Percentiles rank a stretch among this genome's conserved stretches.
Evolutionary conservation across 257 asterid species (phyloP).

Genomic region (Mitragyna speciosa): DNA sequence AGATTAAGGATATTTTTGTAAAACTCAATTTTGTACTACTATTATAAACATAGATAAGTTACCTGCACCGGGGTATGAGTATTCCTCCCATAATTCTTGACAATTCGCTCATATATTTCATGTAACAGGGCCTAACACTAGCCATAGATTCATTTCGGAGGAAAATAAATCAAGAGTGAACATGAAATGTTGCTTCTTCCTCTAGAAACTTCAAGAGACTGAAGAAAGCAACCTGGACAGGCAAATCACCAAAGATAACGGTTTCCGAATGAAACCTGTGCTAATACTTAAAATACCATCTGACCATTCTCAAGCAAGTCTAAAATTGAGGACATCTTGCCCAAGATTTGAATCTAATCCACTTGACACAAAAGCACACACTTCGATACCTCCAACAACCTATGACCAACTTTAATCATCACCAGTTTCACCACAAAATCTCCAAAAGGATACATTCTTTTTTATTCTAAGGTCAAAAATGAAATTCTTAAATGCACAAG

Average conservation of each 20-base stretch:
- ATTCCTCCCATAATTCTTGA: too few species aligned
- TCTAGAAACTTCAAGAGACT: neutral
- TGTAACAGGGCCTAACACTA: neutral
- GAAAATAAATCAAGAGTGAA: neutral
- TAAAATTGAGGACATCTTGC: too few species aligned
- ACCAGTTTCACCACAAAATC: neutral
- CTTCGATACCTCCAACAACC: neutral
- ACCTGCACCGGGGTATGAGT: too few species aligned
- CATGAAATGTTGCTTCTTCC: neutral
- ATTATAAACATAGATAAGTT: too few species aligned
- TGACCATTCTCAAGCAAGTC: neutral
- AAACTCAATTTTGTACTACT: too few species aligned
- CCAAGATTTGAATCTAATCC: neutral
- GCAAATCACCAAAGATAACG: neutral
- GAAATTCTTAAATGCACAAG: neutral
- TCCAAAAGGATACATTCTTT: neutral
- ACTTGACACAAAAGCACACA: neutral
- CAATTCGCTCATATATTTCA: too few species aligned
- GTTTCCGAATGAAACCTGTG: neutral
- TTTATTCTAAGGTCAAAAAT: neutral
- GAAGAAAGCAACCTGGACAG: neutral
- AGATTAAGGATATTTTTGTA: too few species aligned
- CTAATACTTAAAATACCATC: neutral
- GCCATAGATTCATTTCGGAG: neutral
- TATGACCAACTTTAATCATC: too few species aligned